Evolutionary conservation across 441 rosid genomes (phyloP).

Genomic region (Hura crepitans): DNA sequence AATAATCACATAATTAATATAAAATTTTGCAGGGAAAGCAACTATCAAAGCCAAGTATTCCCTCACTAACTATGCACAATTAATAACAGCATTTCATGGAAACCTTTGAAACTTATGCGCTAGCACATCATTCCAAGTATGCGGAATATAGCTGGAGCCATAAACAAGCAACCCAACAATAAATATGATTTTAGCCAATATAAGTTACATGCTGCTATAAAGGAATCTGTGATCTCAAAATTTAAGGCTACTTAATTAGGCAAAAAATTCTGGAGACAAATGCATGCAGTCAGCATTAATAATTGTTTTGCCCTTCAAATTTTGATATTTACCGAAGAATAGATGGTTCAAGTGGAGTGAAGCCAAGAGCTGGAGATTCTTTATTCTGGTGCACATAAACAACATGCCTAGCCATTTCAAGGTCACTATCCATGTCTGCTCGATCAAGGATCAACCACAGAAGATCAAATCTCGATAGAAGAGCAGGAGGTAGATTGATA

Average conservation of each 20-base stretch:
- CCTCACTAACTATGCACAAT: slow-evolving; percentile 2
- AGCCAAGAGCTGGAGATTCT: slow-evolving; percentile 95
- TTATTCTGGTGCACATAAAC: slow-evolving; percentile 86
- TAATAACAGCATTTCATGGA: background rate
- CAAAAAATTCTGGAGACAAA: background rate
- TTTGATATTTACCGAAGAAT: slow-evolving; percentile 61
- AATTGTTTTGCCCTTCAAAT: slow-evolving; percentile 6
- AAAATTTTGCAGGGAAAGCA: background rate
- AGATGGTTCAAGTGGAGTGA: slow-evolving; percentile 82
- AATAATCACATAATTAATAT: background rate
- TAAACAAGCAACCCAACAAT: slow-evolving; percentile 6
- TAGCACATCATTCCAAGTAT: background rate
- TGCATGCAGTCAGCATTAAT: background rate
- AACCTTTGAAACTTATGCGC: background rate
- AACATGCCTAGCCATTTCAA: slow-evolving; percentile 94
- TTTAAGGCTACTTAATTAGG: background rate
- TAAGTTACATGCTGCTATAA: background rate
- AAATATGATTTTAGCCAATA: slow-evolving; percentile 1
- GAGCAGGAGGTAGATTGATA: slow-evolving; percentile 94
- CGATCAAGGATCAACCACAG: slow-evolving; percentile 96
- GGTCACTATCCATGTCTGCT: slow-evolving; percentile 98
- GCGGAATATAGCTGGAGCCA: background rate
- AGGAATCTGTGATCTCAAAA: background rate
- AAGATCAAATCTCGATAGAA: slow-evolving; percentile 93
- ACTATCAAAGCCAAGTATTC: slow-evolving; percentile 5